Evolutionary conservation across 768 basidiomycete genomes (phyloP).

Genomic region (Boletales sp.): DNA sequence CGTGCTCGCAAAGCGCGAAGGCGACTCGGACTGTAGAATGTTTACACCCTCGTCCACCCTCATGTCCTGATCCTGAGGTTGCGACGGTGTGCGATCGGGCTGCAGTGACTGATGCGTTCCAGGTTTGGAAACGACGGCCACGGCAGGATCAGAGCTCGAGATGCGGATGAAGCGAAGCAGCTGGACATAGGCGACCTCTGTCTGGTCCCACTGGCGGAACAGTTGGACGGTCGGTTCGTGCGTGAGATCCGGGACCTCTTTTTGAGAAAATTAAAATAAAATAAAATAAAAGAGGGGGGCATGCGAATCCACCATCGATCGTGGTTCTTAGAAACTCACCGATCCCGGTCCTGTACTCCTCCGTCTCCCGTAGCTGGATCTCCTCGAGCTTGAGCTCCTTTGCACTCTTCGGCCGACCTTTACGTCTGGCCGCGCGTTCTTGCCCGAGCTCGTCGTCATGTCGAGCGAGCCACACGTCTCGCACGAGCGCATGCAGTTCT

Average conservation of each 20-base stretch:
- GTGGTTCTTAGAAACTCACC: conserved; percentile 42
- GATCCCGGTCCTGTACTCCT: conserved; percentile 76
- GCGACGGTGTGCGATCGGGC: conserved; percentile 2
- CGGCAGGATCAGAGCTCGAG: conserved; percentile 49
- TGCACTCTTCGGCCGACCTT: conserved; percentile 71
- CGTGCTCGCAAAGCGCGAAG: conserved; percentile 35
- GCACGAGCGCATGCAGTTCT: conserved; percentile 62
- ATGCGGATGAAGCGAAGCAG: conserved; percentile 76
- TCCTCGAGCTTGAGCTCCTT: conserved; percentile 70
- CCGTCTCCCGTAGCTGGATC: conserved; percentile 60
- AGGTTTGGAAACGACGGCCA: conserved; percentile 50
- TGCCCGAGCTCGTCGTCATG: conserved; percentile 61
- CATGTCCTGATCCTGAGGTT: conserved; percentile 24
- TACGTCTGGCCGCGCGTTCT: conserved; percentile 59
- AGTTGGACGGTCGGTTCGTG: conserved; percentile 64
- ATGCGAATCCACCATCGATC: too few species aligned
- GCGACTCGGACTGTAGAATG: conserved; percentile 24
- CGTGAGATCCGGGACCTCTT: conserved; percentile 80
- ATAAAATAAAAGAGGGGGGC: too few species aligned
- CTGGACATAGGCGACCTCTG: conserved; percentile 65
- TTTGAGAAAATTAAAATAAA: conserved; percentile 1
- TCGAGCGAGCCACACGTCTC: conserved; percentile 70
- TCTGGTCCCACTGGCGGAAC: conserved; percentile 77
- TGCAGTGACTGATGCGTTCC: conserved; percentile 51
- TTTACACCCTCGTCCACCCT: conserved; percentile 25